Conservation (phyloP, 371 early-diverging fungal genomes). For the Paramicrosporidium saccamoebae region DNA sequence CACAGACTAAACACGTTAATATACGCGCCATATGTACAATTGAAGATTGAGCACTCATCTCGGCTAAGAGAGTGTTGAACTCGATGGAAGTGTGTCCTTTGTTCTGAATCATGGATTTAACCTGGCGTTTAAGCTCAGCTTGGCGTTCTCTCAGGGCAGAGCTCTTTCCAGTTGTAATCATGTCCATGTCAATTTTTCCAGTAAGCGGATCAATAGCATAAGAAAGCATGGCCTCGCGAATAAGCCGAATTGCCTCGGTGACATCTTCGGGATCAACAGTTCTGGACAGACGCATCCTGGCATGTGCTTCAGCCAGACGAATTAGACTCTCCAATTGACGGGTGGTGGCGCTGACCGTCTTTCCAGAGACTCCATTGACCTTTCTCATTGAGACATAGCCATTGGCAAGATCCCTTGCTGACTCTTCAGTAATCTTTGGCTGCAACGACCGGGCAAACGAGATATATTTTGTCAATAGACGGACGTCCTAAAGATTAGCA, state of each 20-base stretch:
- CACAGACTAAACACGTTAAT: no score
- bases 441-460: slow-evolving; percentile 50
- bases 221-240: slow-evolving; percentile 70
- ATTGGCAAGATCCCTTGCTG: slow-evolving; percentile 32
- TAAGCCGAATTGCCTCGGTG: slow-evolving; percentile 40
- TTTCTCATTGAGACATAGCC: slow-evolving; percentile 64
- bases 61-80: no score
- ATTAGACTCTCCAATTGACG: slow-evolving; percentile 97
- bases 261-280: slow-evolving; percentile 45
- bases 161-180: slow-evolving; percentile 54
- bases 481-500: slow-evolving; percentile 17
- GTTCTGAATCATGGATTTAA: no score
- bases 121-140: no score
- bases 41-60: no score
- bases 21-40: no score
- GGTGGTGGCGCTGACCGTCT: slow-evolving; percentile 82
- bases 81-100: no score
- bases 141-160: slow-evolving; percentile 2
- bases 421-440: slow-evolving; percentile 48
- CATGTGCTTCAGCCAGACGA: slow-evolving; percentile 92
- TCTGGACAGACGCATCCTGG: slow-evolving; percentile 47
- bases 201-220: slow-evolving; percentile 93
- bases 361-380: slow-evolving; percentile 14
- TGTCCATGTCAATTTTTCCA: slow-evolving; percentile 87
- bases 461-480: slow-evolving; percentile 56